These are phyloP conservation scores for Pythium periplocum DNA, from an alignment of 352 stramenopile genomes.

Conservation along the genomic window DNA sequence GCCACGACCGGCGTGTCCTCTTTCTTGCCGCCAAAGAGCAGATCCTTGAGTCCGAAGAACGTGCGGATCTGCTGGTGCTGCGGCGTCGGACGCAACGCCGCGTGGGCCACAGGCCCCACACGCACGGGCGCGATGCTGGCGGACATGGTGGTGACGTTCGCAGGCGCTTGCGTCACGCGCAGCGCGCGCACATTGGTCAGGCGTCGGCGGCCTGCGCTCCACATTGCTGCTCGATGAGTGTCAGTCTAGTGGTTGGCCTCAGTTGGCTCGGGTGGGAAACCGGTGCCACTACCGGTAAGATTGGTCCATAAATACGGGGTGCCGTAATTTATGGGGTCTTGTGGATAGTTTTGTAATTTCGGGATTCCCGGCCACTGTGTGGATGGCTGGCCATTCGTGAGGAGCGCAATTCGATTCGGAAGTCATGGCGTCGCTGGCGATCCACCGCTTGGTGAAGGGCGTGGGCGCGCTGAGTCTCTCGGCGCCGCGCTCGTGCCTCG, in stretches of 20 bases:
- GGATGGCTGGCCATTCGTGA: too few relatives aligned
- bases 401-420: background rate
- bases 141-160: constrained; percentile 8
- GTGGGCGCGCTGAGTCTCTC: constrained; percentile 50
- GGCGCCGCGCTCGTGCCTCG: constrained; percentile 29
- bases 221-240: constrained; percentile 5
- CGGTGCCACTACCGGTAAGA: too few relatives aligned
- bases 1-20: constrained; percentile 17
- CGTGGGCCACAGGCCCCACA: constrained; percentile 7
- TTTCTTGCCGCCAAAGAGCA: constrained; percentile 60
- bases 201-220: constrained; percentile 14
- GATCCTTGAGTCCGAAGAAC: constrained; percentile 62
- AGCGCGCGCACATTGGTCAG: background rate
- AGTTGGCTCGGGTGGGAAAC: too few relatives aligned
- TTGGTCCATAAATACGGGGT: too few relatives aligned
- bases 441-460: constrained; percentile 57
- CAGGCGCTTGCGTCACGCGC: constrained; percentile 4
- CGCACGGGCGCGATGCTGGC: constrained; percentile 5
- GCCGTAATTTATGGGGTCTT: too few relatives aligned
- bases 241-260: too few relatives aligned
- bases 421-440: constrained; percentile 23
- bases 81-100: background rate
- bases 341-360: too few relatives aligned
- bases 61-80: constrained; percentile 26
- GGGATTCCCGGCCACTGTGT: too few relatives aligned